Base-by-base conservation (phyloP, 23 red algal species). In the Chondrus crispus region DNA sequence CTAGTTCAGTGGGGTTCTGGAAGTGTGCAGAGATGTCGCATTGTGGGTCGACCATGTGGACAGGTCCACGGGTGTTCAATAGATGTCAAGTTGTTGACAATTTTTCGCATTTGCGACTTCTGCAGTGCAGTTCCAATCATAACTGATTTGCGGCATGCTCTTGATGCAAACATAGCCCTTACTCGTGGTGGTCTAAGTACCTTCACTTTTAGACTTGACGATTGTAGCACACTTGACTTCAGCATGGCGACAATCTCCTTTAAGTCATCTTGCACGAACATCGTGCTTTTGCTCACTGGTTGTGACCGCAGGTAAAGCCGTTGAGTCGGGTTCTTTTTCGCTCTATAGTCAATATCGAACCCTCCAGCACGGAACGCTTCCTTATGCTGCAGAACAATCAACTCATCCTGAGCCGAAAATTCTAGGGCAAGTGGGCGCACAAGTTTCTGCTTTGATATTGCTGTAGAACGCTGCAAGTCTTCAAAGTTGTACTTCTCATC, bases 401-500 rank as follows among this genome's bases (percentile, higher is more conserved):
- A 80, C 54, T 96, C 93, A 48, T 98, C 96, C 46, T 95, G 84
- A 4, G 96, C 84, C 36, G 87, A 93, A 36, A 95, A 81, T 52
- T 87, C 80, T 16, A 95, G 68, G 32, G 46, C 28, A 30, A 93
- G 30, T 37, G 94, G 89, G 12, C 82, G 85, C 13, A 98, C 40
- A 0, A 95, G 84, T 19, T 54, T 47, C 74, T 98, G 96, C 79
- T 76, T 74, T 18, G 52, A 64, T 50, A 93, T 71, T 3, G 64
- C 60, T 2, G 87, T 76, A 35, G 71, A 63, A 52, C 68, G 38
- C 48, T 83, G 49, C 16, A 98, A 72, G 19, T 62, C 50, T 77
- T 98, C 96, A 35, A 92, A 98, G 62, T 95, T 94, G 46, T 85
- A 98, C 85, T 96, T 96, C 75, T 98, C 96, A 43, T 98, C 96